Percentiles rank a stretch among this genome's conserved stretches.
These are phyloP conservation scores for Orbilia blumenaviensis DNA, from an alignment of 2,329 filamentous ascomycete genomes.

Conservation along the genomic window DNA sequence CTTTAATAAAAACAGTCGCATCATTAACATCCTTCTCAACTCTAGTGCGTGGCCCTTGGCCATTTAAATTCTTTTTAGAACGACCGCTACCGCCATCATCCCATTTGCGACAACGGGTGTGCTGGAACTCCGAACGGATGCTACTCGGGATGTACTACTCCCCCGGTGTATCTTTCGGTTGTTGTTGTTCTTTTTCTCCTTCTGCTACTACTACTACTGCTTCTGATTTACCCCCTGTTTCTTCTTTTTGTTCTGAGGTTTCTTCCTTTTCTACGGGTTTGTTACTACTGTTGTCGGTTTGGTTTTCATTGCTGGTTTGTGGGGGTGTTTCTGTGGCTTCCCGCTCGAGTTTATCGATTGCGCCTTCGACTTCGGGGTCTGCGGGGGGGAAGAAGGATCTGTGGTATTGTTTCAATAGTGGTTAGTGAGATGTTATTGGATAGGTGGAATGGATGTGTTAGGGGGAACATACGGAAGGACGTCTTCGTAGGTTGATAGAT, in stretches of 20 bases:
- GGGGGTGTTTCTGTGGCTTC: conserved; percentile 1
- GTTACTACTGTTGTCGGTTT: neutral
- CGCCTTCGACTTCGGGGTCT: conserved; percentile 58
- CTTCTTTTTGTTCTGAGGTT: too few relatives aligned
- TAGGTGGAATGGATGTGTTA: neutral
- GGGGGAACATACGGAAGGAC: conserved; percentile 74
- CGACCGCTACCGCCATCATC: neutral
- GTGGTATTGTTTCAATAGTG: too few relatives aligned
- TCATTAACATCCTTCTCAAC: too few relatives aligned
- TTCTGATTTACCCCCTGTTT: too few relatives aligned
- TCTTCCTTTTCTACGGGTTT: neutral
- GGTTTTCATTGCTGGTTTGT: neutral
- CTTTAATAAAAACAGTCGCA: too few relatives aligned
- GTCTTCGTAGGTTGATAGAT: conserved; percentile 76
- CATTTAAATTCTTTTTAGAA: neutral
- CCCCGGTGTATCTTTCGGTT: neutral
- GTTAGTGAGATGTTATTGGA: neutral
- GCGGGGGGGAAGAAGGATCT: conserved; percentile 66
- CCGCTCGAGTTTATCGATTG: conserved; percentile 40
- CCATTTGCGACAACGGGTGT: neutral
- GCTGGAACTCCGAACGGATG: neutral
- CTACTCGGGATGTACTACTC: conserved; percentile 23
- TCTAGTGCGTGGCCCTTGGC: too few relatives aligned
- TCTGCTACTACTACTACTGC: too few relatives aligned
- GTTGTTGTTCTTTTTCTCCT: too few relatives aligned